Percentiles rank a stretch among this genome's conserved stretches.
Evolutionary conservation across 768 basidiomycete genomes (phyloP).

Genomic region (Suillus tomentosus): DNA sequence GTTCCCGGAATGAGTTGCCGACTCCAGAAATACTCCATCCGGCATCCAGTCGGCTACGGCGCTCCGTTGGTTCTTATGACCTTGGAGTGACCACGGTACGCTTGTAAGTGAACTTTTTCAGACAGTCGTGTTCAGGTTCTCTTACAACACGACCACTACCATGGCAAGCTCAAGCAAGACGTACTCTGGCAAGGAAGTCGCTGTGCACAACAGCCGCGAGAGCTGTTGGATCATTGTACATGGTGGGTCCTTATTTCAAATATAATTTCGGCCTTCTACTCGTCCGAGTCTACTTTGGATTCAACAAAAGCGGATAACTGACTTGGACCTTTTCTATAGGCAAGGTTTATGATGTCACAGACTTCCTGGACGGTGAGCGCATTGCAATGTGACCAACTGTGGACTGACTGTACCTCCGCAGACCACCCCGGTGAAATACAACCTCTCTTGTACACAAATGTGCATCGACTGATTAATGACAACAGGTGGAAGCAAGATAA

Average conservation of each 20-base stretch:
- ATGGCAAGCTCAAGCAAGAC: conserved; percentile 7
- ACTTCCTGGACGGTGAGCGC: conserved; percentile 59
- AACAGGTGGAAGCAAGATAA: conserved; percentile 73
- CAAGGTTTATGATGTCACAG: conserved; percentile 73
- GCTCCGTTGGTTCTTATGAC: conserved; percentile 15
- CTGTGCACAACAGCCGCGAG: conserved; percentile 49
- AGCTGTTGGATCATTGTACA: conserved; percentile 78
- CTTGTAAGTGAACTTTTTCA: background rate
- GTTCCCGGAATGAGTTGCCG: background rate
- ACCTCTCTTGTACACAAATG: background rate
- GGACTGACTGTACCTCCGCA: conserved; percentile 10
- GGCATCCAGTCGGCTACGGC: conserved; percentile 13
- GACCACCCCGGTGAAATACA: conserved; percentile 4
- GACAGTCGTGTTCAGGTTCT: background rate
- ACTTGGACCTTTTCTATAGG: conserved; percentile 35
- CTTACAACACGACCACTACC: background rate
- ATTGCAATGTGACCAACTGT: conserved; percentile 44
- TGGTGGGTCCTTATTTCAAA: conserved; percentile 39
- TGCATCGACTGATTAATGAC: conserved; percentile 24
- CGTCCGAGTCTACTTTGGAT: background rate
- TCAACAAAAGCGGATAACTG: background rate
- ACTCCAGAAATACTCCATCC: conserved; percentile 2
- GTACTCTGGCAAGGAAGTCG: conserved; percentile 46
- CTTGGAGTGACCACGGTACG: background rate
- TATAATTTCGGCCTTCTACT: background rate